phyloP scores from a whole-genome alignment of 805 yeast species.

The Cyberlindnera petersonii region DNA sequence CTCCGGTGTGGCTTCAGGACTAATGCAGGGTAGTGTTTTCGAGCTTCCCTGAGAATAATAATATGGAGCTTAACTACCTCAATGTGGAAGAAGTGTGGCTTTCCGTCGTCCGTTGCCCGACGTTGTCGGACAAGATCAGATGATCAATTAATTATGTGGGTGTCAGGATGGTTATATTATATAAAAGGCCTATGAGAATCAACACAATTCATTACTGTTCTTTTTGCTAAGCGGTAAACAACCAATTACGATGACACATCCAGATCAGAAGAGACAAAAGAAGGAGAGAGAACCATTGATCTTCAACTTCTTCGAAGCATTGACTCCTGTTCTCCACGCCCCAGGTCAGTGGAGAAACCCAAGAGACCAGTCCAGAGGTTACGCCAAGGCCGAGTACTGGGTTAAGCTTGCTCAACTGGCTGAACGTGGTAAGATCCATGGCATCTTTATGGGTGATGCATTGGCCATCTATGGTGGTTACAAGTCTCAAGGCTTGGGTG shows the following conservation, averaged over 20 bases:
- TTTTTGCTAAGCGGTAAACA: too few species aligned
- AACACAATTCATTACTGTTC: too few species aligned
- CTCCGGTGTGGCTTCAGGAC: too few species aligned
- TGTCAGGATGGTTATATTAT: too few species aligned
- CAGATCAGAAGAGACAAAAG: slow-evolving; percentile 14
- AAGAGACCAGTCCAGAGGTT: slow-evolving; percentile 24
- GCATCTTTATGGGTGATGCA: slow-evolving; percentile 39
- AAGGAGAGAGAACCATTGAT: slow-evolving; percentile 19
- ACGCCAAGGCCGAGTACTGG: slow-evolving; percentile 35
- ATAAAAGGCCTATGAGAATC: too few species aligned
- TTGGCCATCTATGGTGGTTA: slow-evolving; percentile 39
- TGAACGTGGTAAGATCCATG: slow-evolving; percentile 39
- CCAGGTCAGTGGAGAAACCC: slow-evolving; percentile 30
- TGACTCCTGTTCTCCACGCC: slow-evolving; percentile 26
- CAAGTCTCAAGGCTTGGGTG: slow-evolving; percentile 28
- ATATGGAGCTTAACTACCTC: too few species aligned
- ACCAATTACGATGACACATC: slow-evolving; percentile 12
- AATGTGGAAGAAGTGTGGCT: too few species aligned
- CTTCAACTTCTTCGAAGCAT: slow-evolving; percentile 25
- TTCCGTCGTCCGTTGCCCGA: too few species aligned
- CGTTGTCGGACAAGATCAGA: too few species aligned
- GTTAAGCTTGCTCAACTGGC: slow-evolving; percentile 36
- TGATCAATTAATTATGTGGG: too few species aligned
- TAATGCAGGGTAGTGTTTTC: too few species aligned
- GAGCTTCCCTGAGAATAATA: too few species aligned